These are phyloP conservation scores for Avena eriantha DNA, from an alignment of 176 grass and related monocot species.

Conservation along the genomic window DNA sequence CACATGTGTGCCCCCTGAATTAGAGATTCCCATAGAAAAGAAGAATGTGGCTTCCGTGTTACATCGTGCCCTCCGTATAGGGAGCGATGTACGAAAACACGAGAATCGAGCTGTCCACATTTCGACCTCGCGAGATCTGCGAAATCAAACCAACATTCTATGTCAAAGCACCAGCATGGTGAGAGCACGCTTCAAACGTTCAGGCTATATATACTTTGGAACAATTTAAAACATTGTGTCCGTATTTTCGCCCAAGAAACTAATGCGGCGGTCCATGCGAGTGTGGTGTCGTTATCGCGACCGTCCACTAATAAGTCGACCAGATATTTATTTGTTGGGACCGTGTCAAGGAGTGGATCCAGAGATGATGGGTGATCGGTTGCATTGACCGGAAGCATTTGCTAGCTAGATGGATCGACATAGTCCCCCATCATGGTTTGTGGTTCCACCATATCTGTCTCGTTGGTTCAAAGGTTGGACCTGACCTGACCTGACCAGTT, in stretches of 20 bases:
- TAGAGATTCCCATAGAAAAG: too few relatives aligned
- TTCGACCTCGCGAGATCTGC: too few relatives aligned
- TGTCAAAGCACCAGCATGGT: too few relatives aligned
- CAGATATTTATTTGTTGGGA: slow-evolving; percentile 24
- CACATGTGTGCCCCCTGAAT: too few relatives aligned
- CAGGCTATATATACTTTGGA: too few relatives aligned
- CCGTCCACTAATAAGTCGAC: slow-evolving; percentile 11
- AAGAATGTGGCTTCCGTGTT: too few relatives aligned
- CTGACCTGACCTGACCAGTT: slow-evolving; percentile 52
- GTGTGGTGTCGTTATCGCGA: background rate
- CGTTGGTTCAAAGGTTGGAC: slow-evolving; percentile 49
- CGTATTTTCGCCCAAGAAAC: background rate
- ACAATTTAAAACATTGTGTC: background rate
- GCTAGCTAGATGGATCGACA: slow-evolving; percentile 27
- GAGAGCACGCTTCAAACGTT: too few relatives aligned
- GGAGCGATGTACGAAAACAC: too few relatives aligned
- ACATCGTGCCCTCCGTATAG: too few relatives aligned
- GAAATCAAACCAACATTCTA: too few relatives aligned
- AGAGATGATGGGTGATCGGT: background rate
- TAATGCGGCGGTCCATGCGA: background rate
- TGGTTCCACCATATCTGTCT: slow-evolving; percentile 35
- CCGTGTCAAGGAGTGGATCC: background rate
- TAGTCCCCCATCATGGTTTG: background rate
- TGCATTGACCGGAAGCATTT: slow-evolving; percentile 38
- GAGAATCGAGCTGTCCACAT: too few relatives aligned